Percentiles rank a stretch among this genome's conserved stretches.
Conservation (phyloP, 2,329 filamentous ascomycete species). For the Fusarium xyrophilum region DNA sequence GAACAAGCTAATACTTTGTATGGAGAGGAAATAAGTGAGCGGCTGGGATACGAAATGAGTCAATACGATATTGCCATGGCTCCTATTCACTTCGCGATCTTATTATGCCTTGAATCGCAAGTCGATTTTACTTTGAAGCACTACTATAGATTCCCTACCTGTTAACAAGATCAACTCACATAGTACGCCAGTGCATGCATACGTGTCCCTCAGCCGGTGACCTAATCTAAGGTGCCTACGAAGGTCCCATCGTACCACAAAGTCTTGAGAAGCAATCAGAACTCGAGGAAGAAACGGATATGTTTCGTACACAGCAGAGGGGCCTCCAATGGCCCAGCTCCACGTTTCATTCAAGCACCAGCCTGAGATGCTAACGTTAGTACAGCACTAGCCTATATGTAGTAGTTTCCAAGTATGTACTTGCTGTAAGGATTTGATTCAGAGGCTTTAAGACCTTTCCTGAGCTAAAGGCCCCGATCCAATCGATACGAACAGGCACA, state of each 20-base stretch:
- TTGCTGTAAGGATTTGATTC: not conserved
- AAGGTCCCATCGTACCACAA: not conserved
- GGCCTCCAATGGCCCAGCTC: not conserved
- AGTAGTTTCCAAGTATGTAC: not conserved
- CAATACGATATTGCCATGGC: not conserved
- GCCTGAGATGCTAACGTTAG: not conserved
- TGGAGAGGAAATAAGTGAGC: not conserved
- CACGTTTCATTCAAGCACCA: conserved; percentile 16
- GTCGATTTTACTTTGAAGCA: not conserved
- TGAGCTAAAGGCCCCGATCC: too few species aligned
- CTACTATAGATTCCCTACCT: not conserved
- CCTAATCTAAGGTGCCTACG: not conserved
- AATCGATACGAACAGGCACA: too few species aligned
- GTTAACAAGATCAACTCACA: not conserved
- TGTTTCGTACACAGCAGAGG: not conserved
- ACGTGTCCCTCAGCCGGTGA: not conserved
- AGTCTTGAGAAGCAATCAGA: not conserved
- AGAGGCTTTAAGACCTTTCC: conserved; percentile 2
- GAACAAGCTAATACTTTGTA: not conserved
- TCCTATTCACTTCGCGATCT: not conserved
- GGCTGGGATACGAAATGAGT: not conserved
- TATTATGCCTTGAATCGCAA: not conserved
- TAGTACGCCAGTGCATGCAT: not conserved
- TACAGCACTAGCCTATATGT: not conserved
- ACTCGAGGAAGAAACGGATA: not conserved